These are phyloP conservation scores for Saccharomycopsis guyanensis DNA, from an alignment of 805 yeast species.

Conservation along the genomic window DNA sequence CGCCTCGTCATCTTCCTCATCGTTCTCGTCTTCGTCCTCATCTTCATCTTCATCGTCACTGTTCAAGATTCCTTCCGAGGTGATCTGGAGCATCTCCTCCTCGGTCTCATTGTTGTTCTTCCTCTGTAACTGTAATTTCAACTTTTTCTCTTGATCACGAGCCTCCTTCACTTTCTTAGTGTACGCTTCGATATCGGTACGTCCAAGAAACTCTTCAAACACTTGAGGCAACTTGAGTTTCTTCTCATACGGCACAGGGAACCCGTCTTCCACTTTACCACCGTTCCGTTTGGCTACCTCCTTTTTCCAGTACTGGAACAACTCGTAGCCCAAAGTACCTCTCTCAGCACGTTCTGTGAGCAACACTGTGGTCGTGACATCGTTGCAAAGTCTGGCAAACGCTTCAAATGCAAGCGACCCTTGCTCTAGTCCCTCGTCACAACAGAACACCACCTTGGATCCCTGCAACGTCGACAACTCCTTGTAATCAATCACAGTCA, in stretches of 20 bases:
- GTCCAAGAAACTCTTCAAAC: constrained; percentile 43
- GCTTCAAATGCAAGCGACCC: constrained; percentile 56
- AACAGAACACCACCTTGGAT: constrained; percentile 73
- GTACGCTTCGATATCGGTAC: constrained; percentile 43
- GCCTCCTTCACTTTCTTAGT: constrained; percentile 38
- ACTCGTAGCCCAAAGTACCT: constrained; percentile 40
- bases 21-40: constrained; percentile 26
- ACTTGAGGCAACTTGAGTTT: constrained; percentile 33
- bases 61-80: constrained; percentile 24
- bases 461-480: constrained; percentile 51
- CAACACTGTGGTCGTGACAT: constrained; percentile 61
- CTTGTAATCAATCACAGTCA: constrained; percentile 48
- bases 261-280: constrained; percentile 49
- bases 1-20: constrained; percentile 24
- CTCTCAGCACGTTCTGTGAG: constrained; percentile 58
- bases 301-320: constrained; percentile 48
- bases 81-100: constrained; percentile 21
- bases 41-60: constrained; percentile 27
- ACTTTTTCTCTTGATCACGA: constrained; percentile 33
- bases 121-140: constrained; percentile 27
- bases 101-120: neutral
- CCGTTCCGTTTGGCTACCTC: constrained; percentile 30
- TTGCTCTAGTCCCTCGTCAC: constrained; percentile 55
- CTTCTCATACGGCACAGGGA: constrained; percentile 47
- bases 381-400: constrained; percentile 48